phyloP scores from a whole-genome alignment of 1,139 yeast species.

The Saccharomyces pastorianus region DNA sequence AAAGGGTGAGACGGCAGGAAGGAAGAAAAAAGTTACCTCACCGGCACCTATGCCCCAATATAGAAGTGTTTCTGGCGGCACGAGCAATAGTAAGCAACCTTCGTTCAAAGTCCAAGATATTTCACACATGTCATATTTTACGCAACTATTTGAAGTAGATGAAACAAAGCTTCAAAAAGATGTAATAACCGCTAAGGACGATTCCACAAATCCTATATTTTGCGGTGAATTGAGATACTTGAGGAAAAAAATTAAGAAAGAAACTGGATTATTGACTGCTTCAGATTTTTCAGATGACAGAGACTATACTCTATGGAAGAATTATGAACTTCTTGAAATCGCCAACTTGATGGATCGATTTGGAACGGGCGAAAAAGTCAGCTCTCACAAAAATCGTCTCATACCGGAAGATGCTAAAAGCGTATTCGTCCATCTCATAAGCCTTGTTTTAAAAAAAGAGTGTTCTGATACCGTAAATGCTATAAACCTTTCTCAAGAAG shows the following conservation, averaged over 20 bases:
- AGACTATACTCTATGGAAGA: slow-evolving; percentile 48
- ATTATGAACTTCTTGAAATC: slow-evolving; percentile 37
- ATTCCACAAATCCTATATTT: slow-evolving; percentile 36
- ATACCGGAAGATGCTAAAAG: slow-evolving; percentile 38
- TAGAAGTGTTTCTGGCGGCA: slow-evolving; percentile 4
- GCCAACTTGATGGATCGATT: slow-evolving; percentile 37
- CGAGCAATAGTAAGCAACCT: slow-evolving; percentile 30
- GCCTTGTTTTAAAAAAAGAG: slow-evolving; percentile 32
- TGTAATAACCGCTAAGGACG: slow-evolving; percentile 35
- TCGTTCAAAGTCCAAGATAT: slow-evolving; percentile 45
- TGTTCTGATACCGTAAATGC: slow-evolving; percentile 20
- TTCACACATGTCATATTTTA: slow-evolving; percentile 38
- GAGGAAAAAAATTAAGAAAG: slow-evolving; percentile 34
- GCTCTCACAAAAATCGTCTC: slow-evolving; percentile 33
- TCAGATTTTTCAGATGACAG: slow-evolving; percentile 38
- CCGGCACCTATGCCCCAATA: not conserved
- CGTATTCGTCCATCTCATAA: slow-evolving; percentile 31
- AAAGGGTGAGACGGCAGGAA: slow-evolving; percentile 1
- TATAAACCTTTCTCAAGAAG: slow-evolving; percentile 36
- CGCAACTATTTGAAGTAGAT: slow-evolving; percentile 38
- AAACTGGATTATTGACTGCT: slow-evolving; percentile 37
- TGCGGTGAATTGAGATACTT: slow-evolving; percentile 31
- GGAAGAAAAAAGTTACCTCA: slow-evolving; percentile 26
- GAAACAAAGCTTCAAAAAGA: slow-evolving; percentile 43
- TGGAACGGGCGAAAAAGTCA: slow-evolving; percentile 32